Base-by-base conservation (phyloP, 768 basidiomycete genomes). In the Russula earlei region DNA sequence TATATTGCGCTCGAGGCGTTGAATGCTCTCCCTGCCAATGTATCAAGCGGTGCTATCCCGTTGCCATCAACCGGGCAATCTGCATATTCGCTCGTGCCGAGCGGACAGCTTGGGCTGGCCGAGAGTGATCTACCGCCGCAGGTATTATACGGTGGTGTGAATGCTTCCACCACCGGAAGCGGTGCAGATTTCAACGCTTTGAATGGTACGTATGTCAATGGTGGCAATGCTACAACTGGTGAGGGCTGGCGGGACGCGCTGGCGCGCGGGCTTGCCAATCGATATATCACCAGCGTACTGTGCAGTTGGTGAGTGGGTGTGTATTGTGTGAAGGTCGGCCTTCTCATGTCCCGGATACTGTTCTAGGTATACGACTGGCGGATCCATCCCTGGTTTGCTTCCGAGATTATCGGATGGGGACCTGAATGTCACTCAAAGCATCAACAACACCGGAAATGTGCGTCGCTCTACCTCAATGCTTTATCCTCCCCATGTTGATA, bases 1-100 rank as follows among this genome's bases (percentile, higher is more conserved):
- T 84, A 91, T 68, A 87, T 95, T 59, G 71, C 80, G 24, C 77
- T 95, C 43, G 74, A 84, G 54, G 91, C 92, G 0, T 79, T 97
- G 37, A 76, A 78, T 36, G 77, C 81, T 11, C 72, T 97, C 15
- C 90, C 90, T 0, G 64, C 81, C 19, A 87, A 89, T 66, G 64
- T 93, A 34, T 83, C 90, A 0, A 74, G 71, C 9, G 74, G 75
- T 8, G 34, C 76, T 1, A 68, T 86, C n/a, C 80, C 87, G 11
- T 67, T 73, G 3, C 78, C 81, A 1, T 59, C 72, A 0, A 61
- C 69, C 3, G 74, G 76, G 48, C 71, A 80, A 50, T 83, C 82
- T 4, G 77, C 82, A 0, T 94, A 82, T 69, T 70, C 72, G 34
- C 76, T 92, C 38, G 68, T 96, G 24, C 89, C 91, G 0, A 47